Percentiles rank a stretch among this genome's conserved stretches.
Conservation (phyloP, 352 stramenopile species). For the Globisporangium emineosum region DNA sequence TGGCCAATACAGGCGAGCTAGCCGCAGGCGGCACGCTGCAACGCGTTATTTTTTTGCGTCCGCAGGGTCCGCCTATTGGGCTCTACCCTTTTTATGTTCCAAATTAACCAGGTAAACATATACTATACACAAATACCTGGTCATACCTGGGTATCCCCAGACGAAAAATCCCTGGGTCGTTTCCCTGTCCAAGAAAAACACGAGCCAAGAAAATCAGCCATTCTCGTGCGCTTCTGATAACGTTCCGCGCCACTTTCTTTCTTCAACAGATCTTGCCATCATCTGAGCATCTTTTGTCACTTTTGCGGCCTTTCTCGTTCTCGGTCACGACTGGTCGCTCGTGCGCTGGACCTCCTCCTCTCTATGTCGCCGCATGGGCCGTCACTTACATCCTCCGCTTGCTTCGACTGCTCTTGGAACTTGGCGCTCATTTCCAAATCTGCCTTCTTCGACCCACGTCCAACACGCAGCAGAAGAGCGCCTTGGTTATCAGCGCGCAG, state of each 20-base stretch:
- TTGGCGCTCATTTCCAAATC: slow-evolving; percentile 13
- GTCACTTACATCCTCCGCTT: not conserved
- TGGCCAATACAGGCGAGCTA: no score
- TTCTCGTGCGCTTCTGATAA: not conserved
- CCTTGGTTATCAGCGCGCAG: not conserved
- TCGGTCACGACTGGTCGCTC: not conserved
- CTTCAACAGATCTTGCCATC: not conserved
- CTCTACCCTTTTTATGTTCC: no score
- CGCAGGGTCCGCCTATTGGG: no score
- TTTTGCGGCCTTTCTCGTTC: not conserved
- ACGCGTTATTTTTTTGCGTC: no score
- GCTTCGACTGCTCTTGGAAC: not conserved
- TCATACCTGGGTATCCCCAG: no score
- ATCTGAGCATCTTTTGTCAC: not conserved
- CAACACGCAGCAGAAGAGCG: not conserved
- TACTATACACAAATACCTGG: no score
- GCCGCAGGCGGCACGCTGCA: no score
- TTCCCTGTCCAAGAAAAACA: no score
- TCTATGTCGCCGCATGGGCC: not conserved
- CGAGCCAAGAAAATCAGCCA: not conserved
- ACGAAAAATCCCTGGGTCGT: no score
- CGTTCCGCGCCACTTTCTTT: not conserved
- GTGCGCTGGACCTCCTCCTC: not conserved
- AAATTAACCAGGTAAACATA: no score
- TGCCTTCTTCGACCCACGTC: not conserved